A percentile compares a stretch with the other conserved stretches of the same genome.
Evolutionary conservation across 2,329 filamentous ascomycete species (phyloP).

Genomic region (Epichloe brachyelytri): DNA sequence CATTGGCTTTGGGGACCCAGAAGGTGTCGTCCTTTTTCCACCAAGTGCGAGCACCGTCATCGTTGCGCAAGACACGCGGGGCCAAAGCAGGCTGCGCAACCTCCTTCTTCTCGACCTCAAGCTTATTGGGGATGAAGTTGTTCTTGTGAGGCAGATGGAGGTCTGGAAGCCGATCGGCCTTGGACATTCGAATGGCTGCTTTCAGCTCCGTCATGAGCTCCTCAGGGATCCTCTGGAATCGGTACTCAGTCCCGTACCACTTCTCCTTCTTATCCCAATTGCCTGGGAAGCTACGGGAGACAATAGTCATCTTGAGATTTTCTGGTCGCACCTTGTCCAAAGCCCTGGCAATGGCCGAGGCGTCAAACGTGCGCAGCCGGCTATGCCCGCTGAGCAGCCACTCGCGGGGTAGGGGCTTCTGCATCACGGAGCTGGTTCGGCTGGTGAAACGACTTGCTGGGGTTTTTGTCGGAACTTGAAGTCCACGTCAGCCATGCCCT

Average conservation of each 20-base stretch:
- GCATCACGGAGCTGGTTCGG: constrained; percentile 76
- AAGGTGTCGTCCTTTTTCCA: constrained; percentile 98
- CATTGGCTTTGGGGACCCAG: constrained; percentile 90
- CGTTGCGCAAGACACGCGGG: constrained; percentile 76
- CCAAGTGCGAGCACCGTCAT: constrained; percentile 71
- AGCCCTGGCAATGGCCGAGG: constrained; percentile 60
- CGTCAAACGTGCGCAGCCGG: constrained; percentile 67
- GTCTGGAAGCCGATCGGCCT: constrained; percentile 48
- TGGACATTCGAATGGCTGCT: constrained; percentile 44
- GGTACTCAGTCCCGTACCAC: constrained; percentile 97
- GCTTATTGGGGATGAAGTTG: constrained; percentile 84
- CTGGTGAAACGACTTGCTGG: constrained; percentile 84
- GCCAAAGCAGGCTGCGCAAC: constrained; percentile 59
- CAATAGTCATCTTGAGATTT: constrained; percentile 75
- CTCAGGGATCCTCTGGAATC: constrained; percentile 62
- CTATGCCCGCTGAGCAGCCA: constrained; percentile 73
- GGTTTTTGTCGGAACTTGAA: constrained; percentile 88
- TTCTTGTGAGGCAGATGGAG: constrained; percentile 86
- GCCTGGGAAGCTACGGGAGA: constrained; percentile 73
- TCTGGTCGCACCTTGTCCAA: constrained; percentile 68
- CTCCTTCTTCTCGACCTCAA: constrained; percentile 92
- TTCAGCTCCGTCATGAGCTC: constrained; percentile 63
- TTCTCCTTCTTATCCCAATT: constrained; percentile 81
- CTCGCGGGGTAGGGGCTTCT: constrained; percentile 75
- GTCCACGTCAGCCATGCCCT: constrained; percentile 78